Percentiles rank a stretch among this genome's conserved stretches.
Conservation (phyloP, 441 rosid species). For the Euphorbia celastroides region DNA sequence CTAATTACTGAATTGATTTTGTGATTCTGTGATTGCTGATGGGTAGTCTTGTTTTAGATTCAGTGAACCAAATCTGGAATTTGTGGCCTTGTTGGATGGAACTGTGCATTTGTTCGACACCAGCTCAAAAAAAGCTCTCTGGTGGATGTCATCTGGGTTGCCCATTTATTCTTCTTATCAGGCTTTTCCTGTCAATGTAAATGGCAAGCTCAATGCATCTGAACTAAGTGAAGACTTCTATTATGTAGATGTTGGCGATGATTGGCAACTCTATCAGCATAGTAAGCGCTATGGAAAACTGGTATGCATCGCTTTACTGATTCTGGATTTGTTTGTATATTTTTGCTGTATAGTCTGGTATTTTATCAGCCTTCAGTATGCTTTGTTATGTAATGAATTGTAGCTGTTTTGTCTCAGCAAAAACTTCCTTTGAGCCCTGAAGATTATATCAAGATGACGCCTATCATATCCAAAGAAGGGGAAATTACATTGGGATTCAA, state of each 20-base stretch:
- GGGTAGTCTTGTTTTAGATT: constrained; percentile 8
- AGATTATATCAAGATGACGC: constrained; percentile 28
- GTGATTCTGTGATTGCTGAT: background rate
- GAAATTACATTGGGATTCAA: constrained; percentile 46
- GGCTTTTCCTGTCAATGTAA: constrained; percentile 30
- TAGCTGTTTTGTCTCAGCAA: constrained; percentile 26
- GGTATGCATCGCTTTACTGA: constrained; percentile 32
- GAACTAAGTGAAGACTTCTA: constrained; percentile 44
- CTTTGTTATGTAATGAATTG: background rate
- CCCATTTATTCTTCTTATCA: constrained; percentile 85
- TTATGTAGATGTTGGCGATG: constrained; percentile 69
- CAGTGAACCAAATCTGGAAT: constrained; percentile 44
- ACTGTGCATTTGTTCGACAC: constrained; percentile 53
- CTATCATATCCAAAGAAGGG: too few species aligned
- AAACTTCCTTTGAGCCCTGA: constrained; percentile 43
- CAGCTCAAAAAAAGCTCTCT: constrained; percentile 33
- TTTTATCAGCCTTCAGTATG: background rate
- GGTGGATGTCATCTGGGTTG: constrained; percentile 63
- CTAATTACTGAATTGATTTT: background rate
- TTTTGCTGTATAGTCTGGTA: background rate
- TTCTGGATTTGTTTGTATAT: background rate
- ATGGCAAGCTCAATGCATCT: constrained; percentile 36
- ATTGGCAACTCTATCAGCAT: constrained; percentile 63
- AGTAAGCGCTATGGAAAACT: constrained; percentile 43
- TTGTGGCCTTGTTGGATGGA: constrained; percentile 67